Evolutionary conservation across 1,284 basidiomycete genomes (phyloP).

Genomic region (Meripilus lineatus): DNA sequence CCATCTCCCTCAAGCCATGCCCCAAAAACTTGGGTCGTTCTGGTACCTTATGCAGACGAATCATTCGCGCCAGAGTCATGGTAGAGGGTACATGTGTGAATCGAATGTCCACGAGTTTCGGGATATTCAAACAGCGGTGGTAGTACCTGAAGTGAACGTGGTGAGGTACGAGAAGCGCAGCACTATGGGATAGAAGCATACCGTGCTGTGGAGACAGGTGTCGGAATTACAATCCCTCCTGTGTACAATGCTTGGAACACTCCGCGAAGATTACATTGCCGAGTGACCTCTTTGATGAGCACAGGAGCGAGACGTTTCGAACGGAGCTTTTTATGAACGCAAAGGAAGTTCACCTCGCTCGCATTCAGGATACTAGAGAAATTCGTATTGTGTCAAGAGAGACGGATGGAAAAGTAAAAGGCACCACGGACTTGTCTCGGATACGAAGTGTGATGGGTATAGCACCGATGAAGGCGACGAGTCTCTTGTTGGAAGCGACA

Average conservation of each 20-base stretch:
- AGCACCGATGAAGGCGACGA: constrained; percentile 98
- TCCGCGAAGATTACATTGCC: constrained; percentile 85
- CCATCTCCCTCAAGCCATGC: constrained; percentile 84
- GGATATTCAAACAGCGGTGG: constrained; percentile 90
- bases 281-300: constrained; percentile 97
- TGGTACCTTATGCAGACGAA: constrained; percentile 68
- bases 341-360: constrained; percentile 97
- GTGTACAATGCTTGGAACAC: constrained; percentile 99
- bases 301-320: constrained; percentile 95
- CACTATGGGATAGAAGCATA: constrained; percentile 29
- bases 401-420: neutral
- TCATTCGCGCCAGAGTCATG: constrained; percentile 85
- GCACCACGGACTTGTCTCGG: constrained; percentile 62
- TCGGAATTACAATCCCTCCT: constrained; percentile 85
- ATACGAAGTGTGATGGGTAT: constrained; percentile 83
- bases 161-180: neutral
- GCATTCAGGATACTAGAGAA: constrained; percentile 57
- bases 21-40: constrained; percentile 39
- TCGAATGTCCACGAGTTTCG: constrained; percentile 88
- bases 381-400: neutral
- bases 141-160: constrained; percentile 65
- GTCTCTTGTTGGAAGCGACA: constrained; percentile 83
- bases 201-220: constrained; percentile 83
- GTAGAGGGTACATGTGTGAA: constrained; percentile 86
- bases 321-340: constrained; percentile 96